Evolutionary conservation across 1,284 basidiomycete genomes (phyloP), one percentile per base, ranked within the genome.

Genomic region (Vanrija sp.): DNA sequence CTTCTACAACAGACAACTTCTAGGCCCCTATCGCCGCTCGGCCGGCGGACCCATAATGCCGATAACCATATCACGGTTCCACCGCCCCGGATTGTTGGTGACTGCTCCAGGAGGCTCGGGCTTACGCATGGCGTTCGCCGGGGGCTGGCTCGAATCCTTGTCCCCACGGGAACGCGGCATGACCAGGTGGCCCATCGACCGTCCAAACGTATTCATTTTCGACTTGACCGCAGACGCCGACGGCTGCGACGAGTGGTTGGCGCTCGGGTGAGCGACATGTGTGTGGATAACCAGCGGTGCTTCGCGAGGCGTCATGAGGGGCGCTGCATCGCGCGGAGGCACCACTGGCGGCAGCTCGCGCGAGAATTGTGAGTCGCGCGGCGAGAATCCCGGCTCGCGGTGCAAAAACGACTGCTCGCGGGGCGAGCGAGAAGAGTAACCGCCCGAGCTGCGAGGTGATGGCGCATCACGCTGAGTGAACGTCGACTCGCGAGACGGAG

Each of bases 11-110:
- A 28, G 28, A n/a, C 34, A 12, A 34, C 10, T 5, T 34, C 9
- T 15, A 28, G 3, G 7, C 28, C 28, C 34, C 48, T 49, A 62
- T 43, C 57, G 49, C 42, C 61, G 54, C 10, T 65, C 67, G 6
- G 60, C 67, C 12, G 71, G 65, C 21, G 68, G 67, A 6, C 73
- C 73, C 73, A 75, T 75, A 51, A 75, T 72, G 23, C 58, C 68
- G 28, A 65, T 67, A 4, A 75, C 73, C 67, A 72, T 71, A 54
- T 65, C 62, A 49, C 63, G 58, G 55, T 74, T 69, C 73, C 73
- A 75, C 55, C 57, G 63, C 21, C 66, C 69, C 5, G 73, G 73
- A 47, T 66, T 64, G 55, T 72, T 71, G 43, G 65, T 46, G 2
- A 52, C 40, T 42, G 40, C 40, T 21, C 40, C 19, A 18, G n/a